These are phyloP conservation scores for Saxophila tyrrhenica DNA, from an alignment of 495 filamentous ascomycete genomes.

Conservation along the genomic window DNA sequence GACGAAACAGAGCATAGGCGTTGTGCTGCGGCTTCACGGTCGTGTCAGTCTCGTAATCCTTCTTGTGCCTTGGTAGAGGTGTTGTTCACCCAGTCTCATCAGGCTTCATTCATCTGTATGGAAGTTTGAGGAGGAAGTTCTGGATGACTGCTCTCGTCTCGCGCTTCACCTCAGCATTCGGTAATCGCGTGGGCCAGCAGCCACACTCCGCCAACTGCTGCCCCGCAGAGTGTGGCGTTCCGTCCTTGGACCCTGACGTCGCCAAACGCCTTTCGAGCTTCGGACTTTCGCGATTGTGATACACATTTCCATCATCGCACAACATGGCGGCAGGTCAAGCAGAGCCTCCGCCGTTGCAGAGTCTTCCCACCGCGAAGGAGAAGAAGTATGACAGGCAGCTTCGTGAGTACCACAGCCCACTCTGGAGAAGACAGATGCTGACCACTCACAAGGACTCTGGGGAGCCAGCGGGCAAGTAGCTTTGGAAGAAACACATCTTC, in stretches of 20 bases:
- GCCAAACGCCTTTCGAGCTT: not conserved
- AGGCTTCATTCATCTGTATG: too few relatives aligned
- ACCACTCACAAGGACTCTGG: constrained; percentile 70
- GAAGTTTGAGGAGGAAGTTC: not conserved
- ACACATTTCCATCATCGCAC: not conserved
- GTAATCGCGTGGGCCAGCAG: not conserved
- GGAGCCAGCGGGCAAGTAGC: constrained; percentile 83
- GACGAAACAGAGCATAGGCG: too few relatives aligned
- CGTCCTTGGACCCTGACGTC: too few relatives aligned
- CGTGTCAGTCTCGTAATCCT: not conserved
- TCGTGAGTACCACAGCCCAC: constrained; percentile 29
- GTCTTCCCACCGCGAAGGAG: constrained; percentile 31
- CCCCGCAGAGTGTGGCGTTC: too few relatives aligned
- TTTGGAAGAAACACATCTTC: constrained; percentile 77
- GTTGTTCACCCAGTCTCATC: too few relatives aligned
- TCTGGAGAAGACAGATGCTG: too few relatives aligned
- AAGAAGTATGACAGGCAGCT: constrained; percentile 82
- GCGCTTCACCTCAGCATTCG: not conserved
- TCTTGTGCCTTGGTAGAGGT: too few relatives aligned
- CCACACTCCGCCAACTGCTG: too few relatives aligned
- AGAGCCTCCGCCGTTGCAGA: constrained; percentile 27
- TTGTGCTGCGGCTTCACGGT: not conserved
- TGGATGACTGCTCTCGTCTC: not conserved
- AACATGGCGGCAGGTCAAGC: not conserved
- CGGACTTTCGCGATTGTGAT: not conserved